Conservation (phyloP, 208 protist genomes). For the Wallacemonas collosoma region DNA sequence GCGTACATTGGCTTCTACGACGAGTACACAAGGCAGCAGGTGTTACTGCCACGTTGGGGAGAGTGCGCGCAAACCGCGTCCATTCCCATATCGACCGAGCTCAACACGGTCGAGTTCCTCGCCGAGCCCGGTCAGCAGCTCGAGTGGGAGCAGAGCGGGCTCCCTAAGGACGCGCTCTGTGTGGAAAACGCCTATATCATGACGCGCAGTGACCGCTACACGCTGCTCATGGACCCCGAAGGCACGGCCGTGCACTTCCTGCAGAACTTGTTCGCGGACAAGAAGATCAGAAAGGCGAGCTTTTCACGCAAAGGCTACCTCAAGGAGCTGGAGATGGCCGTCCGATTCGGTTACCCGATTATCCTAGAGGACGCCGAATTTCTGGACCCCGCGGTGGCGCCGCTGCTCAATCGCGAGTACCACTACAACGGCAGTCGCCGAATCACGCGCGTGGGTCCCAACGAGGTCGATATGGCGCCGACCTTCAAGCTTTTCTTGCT, state of each 20-base stretch:
- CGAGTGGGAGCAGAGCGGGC: constrained; percentile 92
- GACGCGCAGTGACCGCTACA: constrained; percentile 93
- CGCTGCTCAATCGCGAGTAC: constrained; percentile 98
- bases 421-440: constrained; percentile 93
- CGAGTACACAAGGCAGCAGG: constrained; percentile 85
- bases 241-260: constrained; percentile 96
- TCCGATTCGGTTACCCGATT: constrained; percentile 99
- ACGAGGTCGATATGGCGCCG: constrained; percentile 98
- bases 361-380: constrained; percentile 99
- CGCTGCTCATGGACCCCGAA: constrained; percentile 99
- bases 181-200: constrained; percentile 99
- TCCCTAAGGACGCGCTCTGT: constrained; percentile 97
- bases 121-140: constrained; percentile 92
- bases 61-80: constrained; percentile 51
- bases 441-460: constrained; percentile 95
- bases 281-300: constrained; percentile 93
- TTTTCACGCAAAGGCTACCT: constrained; percentile 97
- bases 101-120: constrained; percentile 93
- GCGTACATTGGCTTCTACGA: constrained; percentile 99
- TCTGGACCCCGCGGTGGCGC: constrained; percentile 98
- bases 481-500: constrained; percentile 97
- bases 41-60: constrained; percentile 91
- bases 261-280: constrained; percentile 67
- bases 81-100: constrained; percentile 46
- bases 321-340: constrained; percentile 98